Base-by-base conservation (phyloP, 176 grass and related monocot genomes). In the Rhynchospora pubera region DNA sequence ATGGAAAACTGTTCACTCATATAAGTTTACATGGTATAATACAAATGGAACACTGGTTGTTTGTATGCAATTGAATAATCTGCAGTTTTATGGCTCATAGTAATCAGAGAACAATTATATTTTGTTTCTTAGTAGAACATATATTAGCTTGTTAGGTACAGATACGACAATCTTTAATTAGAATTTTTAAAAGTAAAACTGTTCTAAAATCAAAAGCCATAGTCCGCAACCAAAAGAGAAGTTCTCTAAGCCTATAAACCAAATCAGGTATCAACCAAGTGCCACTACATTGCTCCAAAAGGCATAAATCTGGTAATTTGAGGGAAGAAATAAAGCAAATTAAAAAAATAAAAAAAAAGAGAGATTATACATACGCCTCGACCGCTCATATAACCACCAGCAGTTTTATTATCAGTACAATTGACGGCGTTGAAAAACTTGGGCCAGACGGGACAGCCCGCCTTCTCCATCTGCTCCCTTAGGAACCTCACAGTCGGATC, bases 401-500 rank as follows among this genome's bases (percentile, higher is more conserved):
- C 77, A 14, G 16, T 14, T 70, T 11, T 3, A 52, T 84, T 85
- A 58, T 55, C 77, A 0, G 60, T 71, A 46, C 88, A 90, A 14
- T 83, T 87, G 74, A 73, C 65, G 1, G 86, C 96, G 55, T 0
- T 21, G 77, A 99, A 79, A 50, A 99, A 59, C 51, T 56, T n/a
- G 78, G 79, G 81, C 86, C 84, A 93, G 47, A 93, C 77, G 11
- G 83, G 77, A 87, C 96, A 91, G 0, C 92, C 92, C 23, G 87
- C 87, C 50, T 86, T 89, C 63, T 91, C 91, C 92, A 95, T 91
- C 83, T 68, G 16, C 79, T 93, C 89, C 77, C 47, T 87, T 70
- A 95, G 57, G 84, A 99, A 95, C 87, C 78, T 88, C 71, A 95
- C 96, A 28, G 83, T 93, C 24, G 96, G 96, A 90, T 99, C 96